These are phyloP conservation scores for Herpetospermum pedunculosum DNA, from an alignment of 306 rosid genomes.

Conservation along the genomic window DNA sequence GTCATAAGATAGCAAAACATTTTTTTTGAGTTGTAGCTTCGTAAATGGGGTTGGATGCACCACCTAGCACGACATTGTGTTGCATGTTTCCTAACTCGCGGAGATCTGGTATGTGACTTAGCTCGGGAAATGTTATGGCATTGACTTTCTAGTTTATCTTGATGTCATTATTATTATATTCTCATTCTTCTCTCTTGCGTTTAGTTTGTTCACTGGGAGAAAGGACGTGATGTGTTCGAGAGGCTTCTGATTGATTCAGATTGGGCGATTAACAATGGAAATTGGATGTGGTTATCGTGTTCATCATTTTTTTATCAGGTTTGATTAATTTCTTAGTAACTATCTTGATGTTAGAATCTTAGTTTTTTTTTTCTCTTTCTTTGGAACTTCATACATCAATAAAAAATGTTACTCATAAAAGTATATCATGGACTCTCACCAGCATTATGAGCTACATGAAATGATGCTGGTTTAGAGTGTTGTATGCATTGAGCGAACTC, in stretches of 20 bases:
- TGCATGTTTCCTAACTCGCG: conserved; percentile 88
- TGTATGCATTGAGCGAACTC: neutral
- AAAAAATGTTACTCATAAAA: neutral
- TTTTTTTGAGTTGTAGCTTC: conserved; percentile 45
- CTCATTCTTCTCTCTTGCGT: conserved; percentile 2
- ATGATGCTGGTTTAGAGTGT: neutral
- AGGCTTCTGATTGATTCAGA: conserved; percentile 95
- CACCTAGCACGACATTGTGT: conserved; percentile 92
- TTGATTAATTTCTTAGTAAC: neutral
- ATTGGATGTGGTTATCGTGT: conserved; percentile 97
- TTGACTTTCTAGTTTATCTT: conserved; percentile 10
- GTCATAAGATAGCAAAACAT: neutral
- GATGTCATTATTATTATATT: neutral
- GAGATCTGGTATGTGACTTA: conserved; percentile 61
- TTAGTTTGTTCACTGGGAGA: conserved; percentile 90
- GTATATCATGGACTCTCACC: neutral
- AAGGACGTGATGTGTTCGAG: conserved; percentile 88
- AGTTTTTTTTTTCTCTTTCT: neutral
- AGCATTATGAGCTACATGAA: neutral
- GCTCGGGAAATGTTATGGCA: neutral
- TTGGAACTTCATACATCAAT: neutral
- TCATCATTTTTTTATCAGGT: conserved; percentile 96
- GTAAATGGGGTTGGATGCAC: conserved; percentile 96
- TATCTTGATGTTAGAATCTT: neutral
- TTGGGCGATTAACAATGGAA: conserved; percentile 91